Percentiles rank a stretch among this genome's conserved stretches.
These are phyloP conservation scores for Corymbia citriodora DNA, from an alignment of 441 rosid species.

Conservation along the genomic window DNA sequence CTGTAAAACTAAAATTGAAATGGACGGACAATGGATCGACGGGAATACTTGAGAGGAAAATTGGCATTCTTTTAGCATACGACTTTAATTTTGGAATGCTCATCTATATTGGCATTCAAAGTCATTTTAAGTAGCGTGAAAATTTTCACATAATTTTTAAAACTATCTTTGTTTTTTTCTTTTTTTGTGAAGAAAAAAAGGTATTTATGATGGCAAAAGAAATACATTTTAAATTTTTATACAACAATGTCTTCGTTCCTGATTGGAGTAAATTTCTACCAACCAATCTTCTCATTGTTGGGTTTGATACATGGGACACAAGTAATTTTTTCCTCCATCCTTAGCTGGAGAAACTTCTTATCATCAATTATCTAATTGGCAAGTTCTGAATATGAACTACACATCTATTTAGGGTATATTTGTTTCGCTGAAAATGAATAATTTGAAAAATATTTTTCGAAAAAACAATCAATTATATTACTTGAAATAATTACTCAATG, in stretches of 20 bases:
- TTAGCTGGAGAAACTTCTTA: neutral
- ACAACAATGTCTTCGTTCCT: neutral
- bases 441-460: no score
- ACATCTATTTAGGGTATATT: neutral
- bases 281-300: neutral
- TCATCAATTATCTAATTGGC: neutral
- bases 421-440: no score
- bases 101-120: neutral
- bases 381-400: neutral
- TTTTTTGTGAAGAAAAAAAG: neutral
- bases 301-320: neutral
- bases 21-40: neutral
- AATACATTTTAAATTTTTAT: neutral
- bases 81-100: neutral
- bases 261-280: neutral
- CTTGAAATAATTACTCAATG: no score
- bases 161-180: neutral
- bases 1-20: neutral
- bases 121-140: neutral
- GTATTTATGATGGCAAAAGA: neutral
- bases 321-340: no score
- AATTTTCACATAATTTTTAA: neutral
- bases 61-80: neutral
- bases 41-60: neutral
- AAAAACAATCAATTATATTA: no score